Evolutionary conservation across 2,329 filamentous ascomycete genomes (phyloP).

Genomic region (Beauveria sp.): DNA sequence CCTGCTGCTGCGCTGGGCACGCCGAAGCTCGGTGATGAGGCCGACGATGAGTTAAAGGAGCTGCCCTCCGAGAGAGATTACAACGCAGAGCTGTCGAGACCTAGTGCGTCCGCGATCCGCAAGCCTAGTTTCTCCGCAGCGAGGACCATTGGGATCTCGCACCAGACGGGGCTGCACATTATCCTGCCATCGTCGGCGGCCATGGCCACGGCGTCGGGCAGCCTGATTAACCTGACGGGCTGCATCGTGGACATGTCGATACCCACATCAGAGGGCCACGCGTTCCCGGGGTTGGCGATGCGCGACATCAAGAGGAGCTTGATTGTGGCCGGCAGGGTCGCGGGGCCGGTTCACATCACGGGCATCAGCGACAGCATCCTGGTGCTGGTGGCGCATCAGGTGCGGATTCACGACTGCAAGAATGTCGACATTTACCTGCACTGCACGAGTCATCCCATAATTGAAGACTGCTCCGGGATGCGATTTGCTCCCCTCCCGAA

Average conservation of each 20-base stretch:
- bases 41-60: constrained; percentile 18
- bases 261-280: constrained; percentile 45
- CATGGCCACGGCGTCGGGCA: constrained; percentile 64
- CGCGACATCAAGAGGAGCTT: constrained; percentile 64
- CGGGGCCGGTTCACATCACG: constrained; percentile 78
- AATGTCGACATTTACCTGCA: constrained; percentile 79
- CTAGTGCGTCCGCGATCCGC: constrained; percentile 35
- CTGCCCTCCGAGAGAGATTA: constrained; percentile 33
- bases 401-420: constrained; percentile 81
- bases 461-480: constrained; percentile 76
- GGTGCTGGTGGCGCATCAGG: constrained; percentile 75
- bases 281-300: constrained; percentile 62
- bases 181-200: constrained; percentile 65
- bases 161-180: constrained; percentile 64
- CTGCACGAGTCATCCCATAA: constrained; percentile 79
- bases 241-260: constrained; percentile 78
- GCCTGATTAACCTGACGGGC: constrained; percentile 57
- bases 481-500: constrained; percentile 70
- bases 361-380: constrained; percentile 63
- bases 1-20: constrained; percentile 2
- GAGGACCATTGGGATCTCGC: constrained; percentile 55
- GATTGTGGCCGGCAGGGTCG: constrained; percentile 69
- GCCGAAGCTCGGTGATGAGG: constrained; percentile 7
- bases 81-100: constrained; percentile 46
- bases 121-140: constrained; percentile 58